Evolutionary conservation across 345 rosid genomes (phyloP).

Genomic region (Theobroma cacao): DNA sequence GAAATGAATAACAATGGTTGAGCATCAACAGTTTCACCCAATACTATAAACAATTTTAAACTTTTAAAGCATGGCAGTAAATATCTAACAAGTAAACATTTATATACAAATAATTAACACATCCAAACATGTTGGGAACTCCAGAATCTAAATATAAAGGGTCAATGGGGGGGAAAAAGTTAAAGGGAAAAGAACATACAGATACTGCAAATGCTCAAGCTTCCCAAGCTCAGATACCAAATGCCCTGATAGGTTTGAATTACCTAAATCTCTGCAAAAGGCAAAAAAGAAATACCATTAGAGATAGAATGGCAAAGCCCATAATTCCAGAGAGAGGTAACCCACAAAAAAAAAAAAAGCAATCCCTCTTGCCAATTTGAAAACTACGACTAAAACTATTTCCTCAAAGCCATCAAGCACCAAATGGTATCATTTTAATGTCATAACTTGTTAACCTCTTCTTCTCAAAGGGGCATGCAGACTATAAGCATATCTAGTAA

Average conservation of each 20-base stretch:
- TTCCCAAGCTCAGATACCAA: slow-evolving; percentile 84
- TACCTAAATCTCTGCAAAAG: slow-evolving; percentile 84
- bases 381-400: not conserved
- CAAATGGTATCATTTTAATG: not conserved
- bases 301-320: not conserved
- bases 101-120: not conserved
- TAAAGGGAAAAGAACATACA: slow-evolving; percentile 48
- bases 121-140: not conserved
- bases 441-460: not conserved
- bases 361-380: not conserved
- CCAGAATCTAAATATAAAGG: not conserved
- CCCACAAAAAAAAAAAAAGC: not conserved
- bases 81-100: not conserved
- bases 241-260: slow-evolving; percentile 84
- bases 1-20: not conserved
- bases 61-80: not conserved
- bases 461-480: not conserved
- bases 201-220: slow-evolving; percentile 85
- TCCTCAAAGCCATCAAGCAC: not conserved
- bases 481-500: not conserved
- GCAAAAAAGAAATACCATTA: not conserved
- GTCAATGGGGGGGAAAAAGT: not conserved
- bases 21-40: not conserved
- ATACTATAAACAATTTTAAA: not conserved
- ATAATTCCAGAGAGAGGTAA: not conserved